Base-by-base conservation (phyloP, 306 rosid genomes). In the Sphenostylis stenocarpa region DNA sequence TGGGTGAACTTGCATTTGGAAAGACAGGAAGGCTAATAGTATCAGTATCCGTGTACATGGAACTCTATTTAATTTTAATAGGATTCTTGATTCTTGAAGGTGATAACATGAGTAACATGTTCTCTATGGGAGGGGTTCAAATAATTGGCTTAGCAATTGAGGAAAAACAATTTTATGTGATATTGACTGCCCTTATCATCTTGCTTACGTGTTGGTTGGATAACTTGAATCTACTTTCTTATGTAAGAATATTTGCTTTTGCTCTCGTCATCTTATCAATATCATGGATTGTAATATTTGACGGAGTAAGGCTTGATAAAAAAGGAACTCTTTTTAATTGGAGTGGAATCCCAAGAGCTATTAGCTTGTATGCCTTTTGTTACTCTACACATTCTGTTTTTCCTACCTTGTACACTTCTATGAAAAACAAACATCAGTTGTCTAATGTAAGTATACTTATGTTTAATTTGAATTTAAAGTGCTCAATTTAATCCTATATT, bases 311-410 rank as follows among this genome's bases (percentile, higher is more conserved):
- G 34, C 85, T 89, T 72, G 80, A 83, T 67, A 78, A 79, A 17
- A 66, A 79, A 69, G 96, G 97, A 1, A 69, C 65, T 21, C 71
- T 83, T 7, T 1, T 92, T 9, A 80, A 85, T 38, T 90, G 84
- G 95, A 79, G 51, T 43, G 98, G 97, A 0, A 65, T 89, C 53
- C 95, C 96, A 1, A 89, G 89, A 4, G 78, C 97, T 17, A 73
- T 90, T 61, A 90, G 93, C 86, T 87, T 95, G 67, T 92, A 76
- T 56, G 91, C 96, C 16, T 95, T 95, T 33, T 95, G 97, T 70
- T 92, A 89, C 12, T 90, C 97, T 72, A 96, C 97, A 0, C 98
- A 95, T 78, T 93, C 98, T 0, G 92, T 92, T 41, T 95, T 95
- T 58, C 98, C 97, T 9, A 87, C 93, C 9, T 77, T 95, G 39